A percentile compares a stretch with the other conserved stretches of the same genome.
Conservation (phyloP, 495 filamentous ascomycete genomes). For the Neurospora sp. region DNA sequence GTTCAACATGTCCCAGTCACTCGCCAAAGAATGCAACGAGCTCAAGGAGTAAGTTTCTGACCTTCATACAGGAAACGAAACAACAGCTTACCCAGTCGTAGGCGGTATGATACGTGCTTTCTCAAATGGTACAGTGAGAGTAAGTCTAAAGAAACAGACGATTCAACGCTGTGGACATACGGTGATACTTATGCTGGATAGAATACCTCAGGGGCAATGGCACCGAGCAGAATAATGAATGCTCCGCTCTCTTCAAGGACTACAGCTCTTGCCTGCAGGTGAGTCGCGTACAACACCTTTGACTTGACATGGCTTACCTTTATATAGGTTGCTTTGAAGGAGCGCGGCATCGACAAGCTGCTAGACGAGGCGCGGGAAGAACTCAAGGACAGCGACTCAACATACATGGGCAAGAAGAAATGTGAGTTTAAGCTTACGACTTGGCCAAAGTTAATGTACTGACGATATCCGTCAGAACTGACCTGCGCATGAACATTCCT, state of each 20-base stretch:
- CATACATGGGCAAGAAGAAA: slow-evolving; percentile 51
- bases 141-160: slow-evolving; percentile 29
- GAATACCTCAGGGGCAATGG: slow-evolving; percentile 79
- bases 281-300: slow-evolving; percentile 12
- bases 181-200: slow-evolving; percentile 21
- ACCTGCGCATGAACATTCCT: background rate
- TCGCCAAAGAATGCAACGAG: slow-evolving; percentile 66
- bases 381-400: slow-evolving; percentile 67
- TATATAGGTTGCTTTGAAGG: slow-evolving; percentile 66
- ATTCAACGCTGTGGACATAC: background rate
- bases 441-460: background rate
- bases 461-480: background rate
- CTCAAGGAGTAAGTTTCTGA: slow-evolving; percentile 62
- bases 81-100: slow-evolving; percentile 19
- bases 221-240: slow-evolving; percentile 61
- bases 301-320: background rate
- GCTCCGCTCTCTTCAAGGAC: slow-evolving; percentile 68
- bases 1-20: slow-evolving; percentile 43
- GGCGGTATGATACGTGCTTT: slow-evolving; percentile 86
- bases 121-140: slow-evolving; percentile 96
- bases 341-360: slow-evolving; percentile 77
- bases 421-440: slow-evolving; percentile 8
- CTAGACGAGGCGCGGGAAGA: slow-evolving; percentile 75
- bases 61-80: background rate
- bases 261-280: slow-evolving; percentile 77